Conservation (phyloP, 495 filamentous ascomycete species). For the Cairneyella variabilis region DNA sequence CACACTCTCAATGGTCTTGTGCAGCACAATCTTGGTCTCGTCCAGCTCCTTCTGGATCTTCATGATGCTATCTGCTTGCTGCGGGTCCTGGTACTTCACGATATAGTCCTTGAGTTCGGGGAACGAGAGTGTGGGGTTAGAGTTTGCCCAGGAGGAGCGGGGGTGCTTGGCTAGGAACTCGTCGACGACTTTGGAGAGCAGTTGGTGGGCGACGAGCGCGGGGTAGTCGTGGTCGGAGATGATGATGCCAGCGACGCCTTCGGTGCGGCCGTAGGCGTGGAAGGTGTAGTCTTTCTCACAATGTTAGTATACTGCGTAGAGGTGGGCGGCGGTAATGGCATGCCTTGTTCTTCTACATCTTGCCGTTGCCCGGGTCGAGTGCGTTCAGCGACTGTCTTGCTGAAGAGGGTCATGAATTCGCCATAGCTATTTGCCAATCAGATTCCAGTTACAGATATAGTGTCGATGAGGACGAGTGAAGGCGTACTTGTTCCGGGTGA, state of each 20-base stretch:
- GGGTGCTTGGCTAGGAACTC: slow-evolving; percentile 86
- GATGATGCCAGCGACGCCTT: slow-evolving; percentile 84
- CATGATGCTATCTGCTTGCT: slow-evolving; percentile 84
- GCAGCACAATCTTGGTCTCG: slow-evolving; percentile 95
- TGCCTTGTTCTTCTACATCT: slow-evolving; percentile 82
- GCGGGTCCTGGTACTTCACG: slow-evolving; percentile 82
- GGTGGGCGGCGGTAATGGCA: too few species aligned
- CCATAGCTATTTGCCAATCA: slow-evolving; percentile 19
- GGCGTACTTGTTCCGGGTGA: slow-evolving; percentile 64
- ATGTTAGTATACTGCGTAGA: too few species aligned
- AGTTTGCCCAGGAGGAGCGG: slow-evolving; percentile 50
- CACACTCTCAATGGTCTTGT: slow-evolving; percentile 93
- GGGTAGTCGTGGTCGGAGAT: slow-evolving; percentile 91
- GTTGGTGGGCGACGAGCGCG: slow-evolving; percentile 83
- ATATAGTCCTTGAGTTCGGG: slow-evolving; percentile 80
- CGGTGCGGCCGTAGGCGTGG: slow-evolving; percentile 84
- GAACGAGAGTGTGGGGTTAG: slow-evolving; percentile 47
- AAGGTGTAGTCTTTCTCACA: slow-evolving; percentile 73
- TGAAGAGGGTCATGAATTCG: slow-evolving; percentile 68
- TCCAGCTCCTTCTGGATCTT: slow-evolving; percentile 96
- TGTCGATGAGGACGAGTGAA: too few species aligned
- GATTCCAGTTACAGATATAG: too few species aligned
- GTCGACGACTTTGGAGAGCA: slow-evolving; percentile 87
- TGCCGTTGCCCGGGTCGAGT: slow-evolving; percentile 85
- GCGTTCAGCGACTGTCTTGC: slow-evolving; percentile 71